These are phyloP conservation scores for Eutypa lata DNA, from an alignment of 2,329 filamentous ascomycete genomes.

Conservation along the genomic window DNA sequence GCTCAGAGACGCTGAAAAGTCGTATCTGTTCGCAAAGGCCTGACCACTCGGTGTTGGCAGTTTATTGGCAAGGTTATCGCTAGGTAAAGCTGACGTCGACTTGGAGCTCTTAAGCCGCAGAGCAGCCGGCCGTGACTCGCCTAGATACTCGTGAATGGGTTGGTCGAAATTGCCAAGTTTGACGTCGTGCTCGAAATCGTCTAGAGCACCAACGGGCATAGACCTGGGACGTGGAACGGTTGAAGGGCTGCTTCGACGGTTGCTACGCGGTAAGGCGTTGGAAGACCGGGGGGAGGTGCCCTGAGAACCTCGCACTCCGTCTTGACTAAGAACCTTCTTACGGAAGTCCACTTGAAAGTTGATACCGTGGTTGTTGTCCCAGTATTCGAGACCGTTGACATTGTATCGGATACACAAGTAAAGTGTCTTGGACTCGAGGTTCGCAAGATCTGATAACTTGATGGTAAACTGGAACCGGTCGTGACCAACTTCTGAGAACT, in stretches of 20 bases:
- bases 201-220: conserved; percentile 54
- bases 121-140: conserved; percentile 55
- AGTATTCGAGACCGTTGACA: conserved; percentile 80
- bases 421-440: conserved; percentile 88
- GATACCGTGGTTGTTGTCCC: conserved; percentile 85
- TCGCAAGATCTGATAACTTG: conserved; percentile 84
- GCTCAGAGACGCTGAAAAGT: conserved; percentile 88
- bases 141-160: conserved; percentile 60
- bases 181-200: conserved; percentile 68
- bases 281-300: conserved; percentile 48
- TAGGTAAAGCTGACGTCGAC: conserved; percentile 60
- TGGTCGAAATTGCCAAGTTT: conserved; percentile 54
- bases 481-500: conserved; percentile 62
- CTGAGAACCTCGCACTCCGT: conserved; percentile 52
- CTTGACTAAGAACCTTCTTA: conserved; percentile 68
- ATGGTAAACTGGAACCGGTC: conserved; percentile 95
- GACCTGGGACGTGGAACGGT: conserved; percentile 49
- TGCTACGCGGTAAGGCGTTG: conserved; percentile 65
- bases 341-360: conserved; percentile 96
- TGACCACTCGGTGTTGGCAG: conserved; percentile 59
- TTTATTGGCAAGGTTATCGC: conserved; percentile 54
- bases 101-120: conserved; percentile 70
- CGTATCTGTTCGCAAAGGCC: conserved; percentile 89
- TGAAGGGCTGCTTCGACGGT: conserved; percentile 44
- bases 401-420: conserved; percentile 88